phyloP scores from a whole-genome alignment of 306 rosid genomes.

The Inga leiocalycina region DNA sequence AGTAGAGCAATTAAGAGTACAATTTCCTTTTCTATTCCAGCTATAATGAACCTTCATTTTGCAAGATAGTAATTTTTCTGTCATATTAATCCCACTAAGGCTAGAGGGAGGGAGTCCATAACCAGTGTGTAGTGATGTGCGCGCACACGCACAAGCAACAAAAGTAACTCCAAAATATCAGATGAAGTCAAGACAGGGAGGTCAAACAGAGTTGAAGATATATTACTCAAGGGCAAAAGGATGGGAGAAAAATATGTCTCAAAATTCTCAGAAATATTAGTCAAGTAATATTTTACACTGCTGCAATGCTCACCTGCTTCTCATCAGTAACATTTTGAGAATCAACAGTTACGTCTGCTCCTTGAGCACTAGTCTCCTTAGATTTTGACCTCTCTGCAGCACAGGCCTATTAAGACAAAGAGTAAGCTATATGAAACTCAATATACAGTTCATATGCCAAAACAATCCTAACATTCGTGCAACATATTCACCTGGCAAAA shows the following conservation, averaged over 20 bases:
- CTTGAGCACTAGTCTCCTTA: slow-evolving; percentile 53
- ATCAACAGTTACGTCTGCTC: slow-evolving; percentile 37
- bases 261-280: not conserved
- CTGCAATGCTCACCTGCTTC: slow-evolving; percentile 43
- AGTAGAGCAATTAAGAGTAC: not conserved
- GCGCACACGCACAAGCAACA: not conserved
- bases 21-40: not conserved
- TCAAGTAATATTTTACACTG: slow-evolving; percentile 21
- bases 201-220: not conserved
- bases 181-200: not conserved
- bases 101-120: not conserved
- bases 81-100: not conserved
- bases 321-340: slow-evolving; percentile 49
- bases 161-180: not conserved
- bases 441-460: slow-evolving; percentile 15
- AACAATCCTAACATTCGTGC: not conserved
- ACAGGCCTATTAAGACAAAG: slow-evolving; percentile 58
- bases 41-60: not conserved
- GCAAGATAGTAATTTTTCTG: not conserved
- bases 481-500: slow-evolving; percentile 71
- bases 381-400: slow-evolving; percentile 58
- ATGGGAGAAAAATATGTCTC: not conserved
- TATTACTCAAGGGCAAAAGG: not conserved
- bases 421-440: slow-evolving; percentile 27
- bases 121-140: not conserved